A percentile compares a stretch with the other conserved stretches of the same genome.
These are phyloP conservation scores for Solanum habrochaites DNA, from an alignment of 257 asterid species.

Conservation along the genomic window DNA sequence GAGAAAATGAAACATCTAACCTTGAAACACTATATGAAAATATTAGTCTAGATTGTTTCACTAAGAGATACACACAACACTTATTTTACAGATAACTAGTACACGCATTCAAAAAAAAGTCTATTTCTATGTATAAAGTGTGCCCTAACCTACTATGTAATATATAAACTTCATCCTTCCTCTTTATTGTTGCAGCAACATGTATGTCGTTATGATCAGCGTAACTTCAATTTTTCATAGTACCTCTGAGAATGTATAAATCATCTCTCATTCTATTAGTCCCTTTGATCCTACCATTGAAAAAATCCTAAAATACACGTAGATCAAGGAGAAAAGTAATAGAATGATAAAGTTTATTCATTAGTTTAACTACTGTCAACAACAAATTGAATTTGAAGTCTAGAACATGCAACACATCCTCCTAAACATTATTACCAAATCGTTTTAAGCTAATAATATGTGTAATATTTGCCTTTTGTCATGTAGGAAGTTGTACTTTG, in stretches of 20 bases:
- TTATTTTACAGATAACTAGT: no score
- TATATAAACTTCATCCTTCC: no score
- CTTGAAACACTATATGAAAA: background rate
- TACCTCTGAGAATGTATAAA: background rate
- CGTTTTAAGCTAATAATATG: no score
- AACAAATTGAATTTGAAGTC: background rate
- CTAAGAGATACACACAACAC: background rate
- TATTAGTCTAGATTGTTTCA: background rate
- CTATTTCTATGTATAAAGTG: background rate
- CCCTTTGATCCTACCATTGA: background rate
- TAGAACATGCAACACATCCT: background rate
- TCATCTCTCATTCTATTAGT: background rate
- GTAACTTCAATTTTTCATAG: no score
- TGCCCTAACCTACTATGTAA: no score
- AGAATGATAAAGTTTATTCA: no score
- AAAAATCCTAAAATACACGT: background rate
- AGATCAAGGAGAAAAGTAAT: background rate
- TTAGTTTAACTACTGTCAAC: no score
- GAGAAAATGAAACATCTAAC: background rate
- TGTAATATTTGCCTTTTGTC: background rate
- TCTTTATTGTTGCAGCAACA: background rate
- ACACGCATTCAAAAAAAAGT: background rate
- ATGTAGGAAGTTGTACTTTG: background rate
- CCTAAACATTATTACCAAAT: background rate
- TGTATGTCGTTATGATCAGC: background rate